These are phyloP conservation scores for Phalaenopsis aphrodite DNA, from an alignment of 106 monocot genomes.

Conservation along the genomic window DNA sequence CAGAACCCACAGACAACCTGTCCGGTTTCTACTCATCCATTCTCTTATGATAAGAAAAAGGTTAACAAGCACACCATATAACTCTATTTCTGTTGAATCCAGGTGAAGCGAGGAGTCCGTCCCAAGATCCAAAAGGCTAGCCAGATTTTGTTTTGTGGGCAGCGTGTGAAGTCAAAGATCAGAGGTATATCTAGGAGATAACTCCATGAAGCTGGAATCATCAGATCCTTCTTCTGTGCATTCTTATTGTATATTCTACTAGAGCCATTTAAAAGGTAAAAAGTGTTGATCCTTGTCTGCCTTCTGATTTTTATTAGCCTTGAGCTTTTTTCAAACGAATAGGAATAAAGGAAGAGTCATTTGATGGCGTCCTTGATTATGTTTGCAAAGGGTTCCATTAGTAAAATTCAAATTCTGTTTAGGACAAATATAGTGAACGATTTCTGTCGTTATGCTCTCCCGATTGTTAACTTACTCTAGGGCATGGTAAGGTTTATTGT, in stretches of 20 bases:
- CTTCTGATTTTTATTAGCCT: background rate
- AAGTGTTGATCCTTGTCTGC: background rate
- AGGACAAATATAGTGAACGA: background rate
- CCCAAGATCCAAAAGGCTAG: constrained; percentile 16
- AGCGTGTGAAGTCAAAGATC: constrained; percentile 24
- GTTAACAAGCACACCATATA: background rate
- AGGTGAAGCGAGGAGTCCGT: constrained; percentile 37
- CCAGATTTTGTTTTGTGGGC: constrained; percentile 26
- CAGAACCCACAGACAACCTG: constrained; percentile 27
- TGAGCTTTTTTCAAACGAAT: background rate
- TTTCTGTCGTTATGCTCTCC: background rate
- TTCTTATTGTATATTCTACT: background rate
- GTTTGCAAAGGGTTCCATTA: background rate
- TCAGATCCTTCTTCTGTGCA: background rate
- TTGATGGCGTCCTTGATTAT: background rate
- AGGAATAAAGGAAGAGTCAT: background rate
- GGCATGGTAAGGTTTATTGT: background rate
- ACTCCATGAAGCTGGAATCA: background rate
- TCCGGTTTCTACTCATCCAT: background rate
- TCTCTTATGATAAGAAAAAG: background rate
- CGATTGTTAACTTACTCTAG: background rate
- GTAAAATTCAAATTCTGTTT: background rate
- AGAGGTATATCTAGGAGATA: constrained; percentile 18
- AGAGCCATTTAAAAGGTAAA: constrained; percentile 4
- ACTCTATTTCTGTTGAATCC: constrained; percentile 3